A percentile compares a stretch with the other conserved stretches of the same genome.
Evolutionary conservation across 2,329 filamentous ascomycete genomes (phyloP).

Genomic region (Fusarium sp.): DNA sequence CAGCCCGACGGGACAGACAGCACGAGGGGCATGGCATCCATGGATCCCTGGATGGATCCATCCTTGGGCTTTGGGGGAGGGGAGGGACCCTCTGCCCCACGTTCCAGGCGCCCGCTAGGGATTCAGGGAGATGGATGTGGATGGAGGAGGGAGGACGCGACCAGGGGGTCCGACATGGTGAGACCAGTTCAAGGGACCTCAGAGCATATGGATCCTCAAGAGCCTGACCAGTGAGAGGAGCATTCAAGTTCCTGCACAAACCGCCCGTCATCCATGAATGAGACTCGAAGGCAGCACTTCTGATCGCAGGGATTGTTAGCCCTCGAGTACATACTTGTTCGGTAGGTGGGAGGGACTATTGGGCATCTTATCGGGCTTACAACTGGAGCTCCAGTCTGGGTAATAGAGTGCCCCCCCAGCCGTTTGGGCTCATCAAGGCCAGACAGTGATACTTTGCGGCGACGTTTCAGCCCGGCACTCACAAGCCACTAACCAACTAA

Average conservation of each 20-base stretch:
- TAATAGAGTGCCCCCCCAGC: background rate
- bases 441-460: slow-evolving; percentile 22
- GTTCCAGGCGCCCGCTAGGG: slow-evolving; percentile 29
- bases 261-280: background rate
- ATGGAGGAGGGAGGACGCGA: background rate
- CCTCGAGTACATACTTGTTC: background rate
- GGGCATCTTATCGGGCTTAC: background rate
- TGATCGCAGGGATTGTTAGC: background rate
- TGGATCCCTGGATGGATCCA: slow-evolving; percentile 2
- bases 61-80: background rate
- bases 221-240: background rate
- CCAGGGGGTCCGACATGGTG: slow-evolving; percentile 3
- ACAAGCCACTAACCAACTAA: slow-evolving; percentile 27
- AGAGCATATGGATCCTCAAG: background rate
- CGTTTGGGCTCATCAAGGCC: slow-evolving; percentile 1
- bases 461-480: slow-evolving; percentile 38
- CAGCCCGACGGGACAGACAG: background rate
- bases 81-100: slow-evolving; percentile 31
- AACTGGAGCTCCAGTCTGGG: background rate
- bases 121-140: slow-evolving; percentile 27
- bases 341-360: background rate
- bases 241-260: background rate
- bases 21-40: slow-evolving; percentile 1
- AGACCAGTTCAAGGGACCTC: slow-evolving; percentile 8
- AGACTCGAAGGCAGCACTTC: background rate